Evolutionary conservation across 2,329 filamentous ascomycete genomes (phyloP).

Genomic region (Lecanicillium sp.): DNA sequence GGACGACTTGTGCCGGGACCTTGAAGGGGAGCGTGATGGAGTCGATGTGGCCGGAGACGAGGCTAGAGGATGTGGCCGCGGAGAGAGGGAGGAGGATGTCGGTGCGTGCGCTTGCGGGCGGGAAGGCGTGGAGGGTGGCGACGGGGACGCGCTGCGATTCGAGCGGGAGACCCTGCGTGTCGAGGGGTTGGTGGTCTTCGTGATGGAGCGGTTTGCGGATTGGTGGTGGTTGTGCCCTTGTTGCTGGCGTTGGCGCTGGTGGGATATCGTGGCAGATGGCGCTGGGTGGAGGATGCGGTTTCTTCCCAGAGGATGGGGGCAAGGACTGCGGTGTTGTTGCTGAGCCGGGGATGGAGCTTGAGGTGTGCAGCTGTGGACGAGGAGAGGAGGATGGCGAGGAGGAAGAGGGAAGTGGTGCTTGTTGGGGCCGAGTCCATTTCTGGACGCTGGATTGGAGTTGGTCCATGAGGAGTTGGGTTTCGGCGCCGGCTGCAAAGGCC

Average conservation of each 20-base stretch:
- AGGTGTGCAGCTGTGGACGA: background rate
- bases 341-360: background rate
- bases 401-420: background rate
- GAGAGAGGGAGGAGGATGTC: slow-evolving; percentile 48
- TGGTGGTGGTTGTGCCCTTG: slow-evolving; percentile 6
- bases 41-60: slow-evolving; percentile 41
- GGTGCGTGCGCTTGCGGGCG: slow-evolving; percentile 39
- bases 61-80: slow-evolving; percentile 36
- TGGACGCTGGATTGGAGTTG: slow-evolving; percentile 15
- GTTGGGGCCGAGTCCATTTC: slow-evolving; percentile 4
- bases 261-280: slow-evolving; percentile 5
- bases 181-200: slow-evolving; percentile 9
- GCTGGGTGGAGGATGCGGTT: background rate
- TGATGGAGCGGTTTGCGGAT: slow-evolving; percentile 21
- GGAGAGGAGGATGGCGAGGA: background rate
- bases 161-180: slow-evolving; percentile 22
- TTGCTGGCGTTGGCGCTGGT: slow-evolving; percentile 8
- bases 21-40: slow-evolving; percentile 50
- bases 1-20: slow-evolving; percentile 44
- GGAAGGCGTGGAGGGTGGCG: slow-evolving; percentile 38
- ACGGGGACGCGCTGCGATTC: slow-evolving; percentile 44
- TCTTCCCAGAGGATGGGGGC: slow-evolving; percentile 2
- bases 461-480: slow-evolving; percentile 26
- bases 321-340: slow-evolving; percentile 2
- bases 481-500: slow-evolving; percentile 19